Evolutionary conservation across 345 rosid species (phyloP), one percentile per base, ranked within the genome.

Genomic region (Citrus hindsii): DNA sequence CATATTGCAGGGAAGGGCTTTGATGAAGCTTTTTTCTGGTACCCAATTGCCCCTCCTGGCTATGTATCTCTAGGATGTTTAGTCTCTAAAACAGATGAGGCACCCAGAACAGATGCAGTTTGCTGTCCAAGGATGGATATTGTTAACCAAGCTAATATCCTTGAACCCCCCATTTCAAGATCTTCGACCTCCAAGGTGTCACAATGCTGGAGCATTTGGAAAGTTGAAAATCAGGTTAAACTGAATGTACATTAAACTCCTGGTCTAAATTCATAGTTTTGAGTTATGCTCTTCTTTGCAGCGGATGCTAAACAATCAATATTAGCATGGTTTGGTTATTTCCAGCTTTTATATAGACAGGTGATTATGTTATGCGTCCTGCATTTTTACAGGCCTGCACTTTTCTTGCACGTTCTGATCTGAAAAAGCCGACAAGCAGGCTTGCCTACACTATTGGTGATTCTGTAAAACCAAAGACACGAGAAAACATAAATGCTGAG

Each of bases 191-290:
- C 97, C 72, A 94, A 87, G 88, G 84, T 88, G 64, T 89, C 91
- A 76, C 97, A 92, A 68, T 86, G 92, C 87, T 96, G 98, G 99
- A 92, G 98, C 87, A 84, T 96, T 82, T 96, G 99, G 99, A 96
- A 89, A 87, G 93, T 96, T 82, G 97, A 91, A 82, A 96, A 96
- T 88, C 99, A 94, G 99, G 99, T 96, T 82, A n/a, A 77, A 48
- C 62, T 77, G 53, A 51, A 69, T 63, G 63, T 59, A 71, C 67
- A 27, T 24, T 60, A 38, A 76, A 81, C 48, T 56, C 30, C 25
- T 83, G 62, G 59, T 73, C 73, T 74, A 27, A 35, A 67, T 35
- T 69, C 60, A 9, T 32, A 48, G 56, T 40, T 62, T 42, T 75
- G 13, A 79, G 7, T 5, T 74, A 46, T 14, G 51, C 24, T 76